Conservation (phyloP, 768 basidiomycete genomes). For the Leccinum arenicola region DNA sequence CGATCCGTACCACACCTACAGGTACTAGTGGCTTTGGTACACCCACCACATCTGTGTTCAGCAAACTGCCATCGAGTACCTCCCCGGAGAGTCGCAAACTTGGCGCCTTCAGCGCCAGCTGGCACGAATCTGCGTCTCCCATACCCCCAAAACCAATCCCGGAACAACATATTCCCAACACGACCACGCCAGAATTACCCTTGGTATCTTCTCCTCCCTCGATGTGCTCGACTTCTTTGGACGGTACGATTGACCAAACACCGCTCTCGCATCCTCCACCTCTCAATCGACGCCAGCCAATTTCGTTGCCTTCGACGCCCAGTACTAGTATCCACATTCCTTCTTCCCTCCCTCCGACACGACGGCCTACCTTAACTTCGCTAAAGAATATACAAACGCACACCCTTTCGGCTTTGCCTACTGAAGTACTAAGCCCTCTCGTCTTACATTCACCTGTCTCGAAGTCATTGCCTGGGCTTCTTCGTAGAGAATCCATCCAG, state of each 20-base stretch:
- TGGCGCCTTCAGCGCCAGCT: not conserved
- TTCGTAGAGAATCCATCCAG: constrained; percentile 24
- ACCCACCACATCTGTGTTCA: not conserved
- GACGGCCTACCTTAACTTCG: constrained; percentile 21
- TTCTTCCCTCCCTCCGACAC: constrained; percentile 7
- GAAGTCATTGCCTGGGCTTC: constrained; percentile 11
- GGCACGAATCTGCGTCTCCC: not conserved
- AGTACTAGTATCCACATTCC: constrained; percentile 22
- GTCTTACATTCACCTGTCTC: constrained; percentile 27
- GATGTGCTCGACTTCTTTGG: constrained; percentile 6
- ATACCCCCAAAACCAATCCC: constrained; percentile 2
- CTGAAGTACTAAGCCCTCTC: constrained; percentile 31
- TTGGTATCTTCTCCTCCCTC: constrained; percentile 17
- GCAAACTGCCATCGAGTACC: not conserved
- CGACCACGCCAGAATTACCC: not conserved
- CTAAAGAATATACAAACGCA: constrained; percentile 28
- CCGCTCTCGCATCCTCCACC: constrained; percentile 26
- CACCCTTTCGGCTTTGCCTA: constrained; percentile 19
- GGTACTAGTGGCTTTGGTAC: not conserved
- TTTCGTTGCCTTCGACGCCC: constrained; percentile 35
- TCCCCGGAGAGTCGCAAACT: not conserved
- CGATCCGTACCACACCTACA: not conserved
- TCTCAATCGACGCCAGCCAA: constrained; percentile 28
- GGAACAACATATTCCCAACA: not conserved
- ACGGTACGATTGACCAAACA: constrained; percentile 8